Percentiles rank a stretch among this genome's conserved stretches.
Evolutionary conservation across 176 grass and related monocot genomes (phyloP).

Genomic region (Dendrocalamus sinicus): DNA sequence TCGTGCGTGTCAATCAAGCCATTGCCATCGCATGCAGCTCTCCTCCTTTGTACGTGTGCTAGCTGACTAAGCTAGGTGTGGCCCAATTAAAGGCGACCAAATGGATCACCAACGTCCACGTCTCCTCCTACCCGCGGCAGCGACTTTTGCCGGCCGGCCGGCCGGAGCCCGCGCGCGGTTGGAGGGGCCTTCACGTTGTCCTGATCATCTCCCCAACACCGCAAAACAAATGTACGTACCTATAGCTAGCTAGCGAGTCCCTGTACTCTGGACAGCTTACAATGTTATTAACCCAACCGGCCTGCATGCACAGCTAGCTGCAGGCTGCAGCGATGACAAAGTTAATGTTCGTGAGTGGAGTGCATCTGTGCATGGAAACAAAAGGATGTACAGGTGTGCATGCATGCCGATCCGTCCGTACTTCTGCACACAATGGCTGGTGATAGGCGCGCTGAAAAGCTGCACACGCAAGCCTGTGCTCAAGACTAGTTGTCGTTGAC

Average conservation of each 20-base stretch:
- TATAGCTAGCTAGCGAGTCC: neutral
- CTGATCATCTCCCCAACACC: neutral
- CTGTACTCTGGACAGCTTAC: neutral
- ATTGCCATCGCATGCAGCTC: neutral
- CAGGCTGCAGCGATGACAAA: neutral
- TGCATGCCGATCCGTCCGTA: slow-evolving; percentile 46
- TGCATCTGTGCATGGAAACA: slow-evolving; percentile 29
- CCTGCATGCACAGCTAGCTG: neutral
- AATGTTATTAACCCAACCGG: neutral
- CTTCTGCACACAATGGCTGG: slow-evolving; percentile 24
- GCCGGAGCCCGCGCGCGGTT: neutral
- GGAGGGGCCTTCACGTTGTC: neutral
- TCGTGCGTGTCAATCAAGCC: neutral
- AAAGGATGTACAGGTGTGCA: slow-evolving; percentile 48
- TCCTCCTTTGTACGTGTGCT: neutral
- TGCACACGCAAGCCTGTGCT: slow-evolving; percentile 37
- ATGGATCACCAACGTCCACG: neutral
- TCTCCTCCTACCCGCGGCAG: slow-evolving; percentile 31
- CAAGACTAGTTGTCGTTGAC: slow-evolving; percentile 63
- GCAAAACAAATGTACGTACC: neutral
- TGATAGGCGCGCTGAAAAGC: slow-evolving; percentile 39
- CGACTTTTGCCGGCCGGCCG: slow-evolving; percentile 1
- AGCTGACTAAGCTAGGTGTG: neutral
- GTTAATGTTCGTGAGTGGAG: slow-evolving; percentile 18
- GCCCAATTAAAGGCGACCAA: neutral